Conservation (phyloP, 2,329 filamentous ascomycete genomes). For the Cladophialophora psammophila region DNA sequence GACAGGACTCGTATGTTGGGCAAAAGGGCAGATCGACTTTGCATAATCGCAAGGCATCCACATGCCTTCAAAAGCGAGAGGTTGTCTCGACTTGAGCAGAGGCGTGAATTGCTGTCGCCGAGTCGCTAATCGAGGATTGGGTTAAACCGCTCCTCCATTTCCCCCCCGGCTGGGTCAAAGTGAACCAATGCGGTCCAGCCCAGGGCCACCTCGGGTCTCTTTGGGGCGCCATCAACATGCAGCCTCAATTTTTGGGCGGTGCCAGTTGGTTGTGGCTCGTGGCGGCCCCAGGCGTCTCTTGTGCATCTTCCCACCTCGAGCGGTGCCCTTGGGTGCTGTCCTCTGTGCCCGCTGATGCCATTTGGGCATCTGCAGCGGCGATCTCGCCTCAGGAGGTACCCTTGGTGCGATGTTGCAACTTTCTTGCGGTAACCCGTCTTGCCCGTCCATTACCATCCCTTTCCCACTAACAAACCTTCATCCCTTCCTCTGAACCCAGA, state of each 20-base stretch:
- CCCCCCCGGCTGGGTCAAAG: background rate
- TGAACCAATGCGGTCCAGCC: background rate
- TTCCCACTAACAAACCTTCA: slow-evolving; percentile 11
- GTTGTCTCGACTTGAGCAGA: background rate
- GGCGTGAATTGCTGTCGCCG: background rate
- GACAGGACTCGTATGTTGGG: background rate
- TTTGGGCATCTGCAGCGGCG: slow-evolving; percentile 16
- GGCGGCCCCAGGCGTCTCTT: slow-evolving; percentile 8
- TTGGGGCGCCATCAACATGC: background rate
- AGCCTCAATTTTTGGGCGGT: slow-evolving; percentile 7
- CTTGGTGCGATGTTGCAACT: background rate
- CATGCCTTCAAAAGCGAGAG: background rate
- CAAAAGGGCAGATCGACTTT: background rate
- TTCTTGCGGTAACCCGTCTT: background rate
- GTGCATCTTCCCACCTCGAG: slow-evolving; percentile 2
- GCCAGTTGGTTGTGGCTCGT: slow-evolving; percentile 20
- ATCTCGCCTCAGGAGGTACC: slow-evolving; percentile 9
- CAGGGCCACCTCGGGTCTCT: slow-evolving; percentile 3
- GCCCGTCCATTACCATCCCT: slow-evolving; percentile 2
- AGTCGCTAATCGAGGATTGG: background rate
- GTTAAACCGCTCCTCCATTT: slow-evolving; percentile 1
- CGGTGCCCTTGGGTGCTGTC: background rate
- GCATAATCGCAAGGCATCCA: slow-evolving; percentile 3
- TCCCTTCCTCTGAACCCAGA: slow-evolving; percentile 7
- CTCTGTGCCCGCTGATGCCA: slow-evolving; percentile 12